Evolutionary conservation across 1,284 basidiomycete species (phyloP).

Genomic region (Fomitiporia mediterranea): DNA sequence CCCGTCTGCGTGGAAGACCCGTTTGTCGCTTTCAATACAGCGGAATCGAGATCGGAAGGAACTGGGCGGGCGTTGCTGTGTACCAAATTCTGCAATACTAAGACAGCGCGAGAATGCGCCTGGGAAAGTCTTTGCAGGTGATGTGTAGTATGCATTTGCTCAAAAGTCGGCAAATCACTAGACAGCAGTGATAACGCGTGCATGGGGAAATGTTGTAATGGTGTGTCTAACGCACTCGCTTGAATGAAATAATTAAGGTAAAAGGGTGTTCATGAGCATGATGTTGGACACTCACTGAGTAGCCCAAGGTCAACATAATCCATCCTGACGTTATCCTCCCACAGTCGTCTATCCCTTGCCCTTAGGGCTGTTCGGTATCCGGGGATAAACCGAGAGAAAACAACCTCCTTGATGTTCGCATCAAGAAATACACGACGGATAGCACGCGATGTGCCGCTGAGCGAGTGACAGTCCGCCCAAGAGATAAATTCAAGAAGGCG

Average conservation of each 20-base stretch:
- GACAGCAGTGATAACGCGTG: conserved; percentile 53
- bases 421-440: conserved; percentile 42
- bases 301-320: conserved; percentile 54
- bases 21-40: conserved; percentile 28
- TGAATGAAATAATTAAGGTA: conserved; percentile 12
- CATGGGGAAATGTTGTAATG: conserved; percentile 53
- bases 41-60: conserved; percentile 41
- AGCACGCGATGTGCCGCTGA: conserved; percentile 45
- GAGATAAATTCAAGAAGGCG: conserved; percentile 38
- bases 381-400: conserved; percentile 57
- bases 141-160: conserved; percentile 35
- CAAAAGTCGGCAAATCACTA: conserved; percentile 31
- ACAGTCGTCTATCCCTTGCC: conserved; percentile 35
- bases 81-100: conserved; percentile 64
- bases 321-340: conserved; percentile 43
- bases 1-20: conserved; percentile 24
- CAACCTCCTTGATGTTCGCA: conserved; percentile 41
- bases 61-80: conserved; percentile 47
- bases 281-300: conserved; percentile 45
- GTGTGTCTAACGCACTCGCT: conserved; percentile 61
- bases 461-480: conserved; percentile 52
- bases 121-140: conserved; percentile 46
- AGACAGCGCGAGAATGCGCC: conserved; percentile 67
- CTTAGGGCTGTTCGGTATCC: conserved; percentile 45
- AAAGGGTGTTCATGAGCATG: conserved; percentile 8